A percentile compares a stretch with the other conserved stretches of the same genome.
Evolutionary conservation across 1,284 basidiomycete genomes (phyloP).

Genomic region (Melampsora americana): DNA sequence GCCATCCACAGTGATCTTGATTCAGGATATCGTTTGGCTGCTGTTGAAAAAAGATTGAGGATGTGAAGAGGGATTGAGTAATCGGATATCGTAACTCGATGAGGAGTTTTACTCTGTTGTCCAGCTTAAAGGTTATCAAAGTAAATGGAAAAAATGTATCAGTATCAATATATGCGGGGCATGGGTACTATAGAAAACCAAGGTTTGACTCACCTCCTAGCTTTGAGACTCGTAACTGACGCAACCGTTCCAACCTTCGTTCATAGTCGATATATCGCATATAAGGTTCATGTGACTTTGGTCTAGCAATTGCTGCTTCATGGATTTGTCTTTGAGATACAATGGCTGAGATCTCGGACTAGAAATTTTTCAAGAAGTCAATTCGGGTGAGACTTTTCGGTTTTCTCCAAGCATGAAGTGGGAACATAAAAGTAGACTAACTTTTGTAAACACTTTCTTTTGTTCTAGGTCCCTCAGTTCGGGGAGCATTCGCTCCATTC

Average conservation of each 20-base stretch:
- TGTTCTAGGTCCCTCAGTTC: conserved; percentile 42
- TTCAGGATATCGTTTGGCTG: conserved; percentile 50
- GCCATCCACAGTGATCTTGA: conserved; percentile 50
- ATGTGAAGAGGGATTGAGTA: conserved; percentile 52
- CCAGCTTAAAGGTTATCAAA: background rate
- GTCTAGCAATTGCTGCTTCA: conserved; percentile 39
- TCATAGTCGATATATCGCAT: conserved; percentile 43
- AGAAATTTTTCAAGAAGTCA: background rate
- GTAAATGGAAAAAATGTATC: background rate
- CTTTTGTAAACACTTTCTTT: conserved; percentile 41
- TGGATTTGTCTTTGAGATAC: conserved; percentile 34
- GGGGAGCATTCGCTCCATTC: conserved; percentile 43
- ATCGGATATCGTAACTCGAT: conserved; percentile 50
- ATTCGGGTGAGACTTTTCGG: background rate
- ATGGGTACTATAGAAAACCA: background rate
- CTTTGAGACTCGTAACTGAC: conserved; percentile 33
- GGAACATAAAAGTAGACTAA: background rate
- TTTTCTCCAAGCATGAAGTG: background rate
- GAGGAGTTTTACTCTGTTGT: background rate
- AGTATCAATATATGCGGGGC: background rate
- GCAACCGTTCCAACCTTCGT: conserved; percentile 34
- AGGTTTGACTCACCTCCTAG: background rate
- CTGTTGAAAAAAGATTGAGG: conserved; percentile 49
- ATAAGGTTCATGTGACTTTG: conserved; percentile 26
- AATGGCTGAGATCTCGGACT: conserved; percentile 43